Evolutionary conservation across 768 basidiomycete species (phyloP).

Genomic region (Trametes villosa): DNA sequence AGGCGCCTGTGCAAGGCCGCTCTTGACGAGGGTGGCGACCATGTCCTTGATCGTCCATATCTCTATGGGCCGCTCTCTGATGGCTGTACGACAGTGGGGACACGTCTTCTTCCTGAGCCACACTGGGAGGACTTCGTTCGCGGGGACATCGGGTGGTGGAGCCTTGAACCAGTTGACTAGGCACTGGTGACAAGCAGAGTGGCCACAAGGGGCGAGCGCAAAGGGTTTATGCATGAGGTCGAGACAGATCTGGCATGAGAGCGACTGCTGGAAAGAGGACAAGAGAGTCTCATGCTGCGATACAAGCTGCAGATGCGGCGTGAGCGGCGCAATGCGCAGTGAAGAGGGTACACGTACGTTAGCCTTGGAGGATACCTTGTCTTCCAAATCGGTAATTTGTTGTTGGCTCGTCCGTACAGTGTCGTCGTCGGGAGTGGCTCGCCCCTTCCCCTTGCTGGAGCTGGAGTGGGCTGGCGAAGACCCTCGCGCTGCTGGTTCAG

Average conservation of each 20-base stretch:
- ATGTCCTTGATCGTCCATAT: slow-evolving; percentile 54
- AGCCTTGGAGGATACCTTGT: slow-evolving; percentile 16
- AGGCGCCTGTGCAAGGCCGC: slow-evolving; percentile 47
- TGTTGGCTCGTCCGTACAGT: neutral
- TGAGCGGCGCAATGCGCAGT: neutral
- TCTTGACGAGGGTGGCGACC: slow-evolving; percentile 52
- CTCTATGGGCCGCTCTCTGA: slow-evolving; percentile 50
- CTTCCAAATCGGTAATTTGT: slow-evolving; percentile 9
- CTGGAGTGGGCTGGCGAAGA: neutral
- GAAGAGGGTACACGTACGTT: slow-evolving; percentile 5
- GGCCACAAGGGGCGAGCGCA: slow-evolving; percentile 76
- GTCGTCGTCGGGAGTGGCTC: slow-evolving; percentile 7
- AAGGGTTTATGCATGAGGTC: slow-evolving; percentile 76
- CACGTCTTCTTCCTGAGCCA: slow-evolving; percentile 46
- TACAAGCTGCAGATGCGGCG: slow-evolving; percentile 30
- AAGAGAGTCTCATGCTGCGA: slow-evolving; percentile 57
- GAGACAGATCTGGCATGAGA: slow-evolving; percentile 81
- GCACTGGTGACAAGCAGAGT: slow-evolving; percentile 71
- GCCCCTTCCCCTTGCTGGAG: slow-evolving; percentile 21
- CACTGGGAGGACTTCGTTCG: slow-evolving; percentile 28
- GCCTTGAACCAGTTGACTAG: slow-evolving; percentile 79
- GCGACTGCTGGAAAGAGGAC: slow-evolving; percentile 58
- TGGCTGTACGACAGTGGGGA: slow-evolving; percentile 49
- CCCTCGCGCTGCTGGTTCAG: neutral
- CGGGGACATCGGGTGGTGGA: slow-evolving; percentile 23